phyloP scores from a whole-genome alignment of 306 rosid species.

The Castanopsis chinensis region DNA sequence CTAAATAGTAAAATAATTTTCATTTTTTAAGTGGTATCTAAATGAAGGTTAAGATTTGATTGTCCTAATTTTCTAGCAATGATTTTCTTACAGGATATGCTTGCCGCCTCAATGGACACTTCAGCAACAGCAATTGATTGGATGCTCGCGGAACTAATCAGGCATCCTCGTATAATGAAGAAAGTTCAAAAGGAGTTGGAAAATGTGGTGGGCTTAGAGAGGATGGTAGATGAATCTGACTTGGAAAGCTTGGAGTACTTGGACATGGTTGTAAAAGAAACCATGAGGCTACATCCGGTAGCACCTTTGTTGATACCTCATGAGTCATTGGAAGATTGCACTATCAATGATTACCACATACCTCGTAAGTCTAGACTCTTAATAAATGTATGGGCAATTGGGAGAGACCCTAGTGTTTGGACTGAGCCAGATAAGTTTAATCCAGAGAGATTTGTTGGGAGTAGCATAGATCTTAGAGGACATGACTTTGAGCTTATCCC shows the following conservation, averaged over 20 bases:
- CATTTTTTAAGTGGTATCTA: too few relatives aligned
- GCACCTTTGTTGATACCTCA: conserved; percentile 61
- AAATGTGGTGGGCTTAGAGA: conserved; percentile 50
- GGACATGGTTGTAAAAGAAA: conserved; percentile 58
- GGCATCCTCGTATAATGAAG: conserved; percentile 52
- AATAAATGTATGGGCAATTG: conserved; percentile 31
- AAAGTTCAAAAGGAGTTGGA: conserved; percentile 54
- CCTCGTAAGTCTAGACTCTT: conserved; percentile 36
- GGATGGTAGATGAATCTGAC: conserved; percentile 60
- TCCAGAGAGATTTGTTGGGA: conserved; percentile 30
- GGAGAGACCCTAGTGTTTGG: conserved; percentile 34
- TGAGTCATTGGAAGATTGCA: conserved; percentile 48
- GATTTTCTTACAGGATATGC: conserved; percentile 47
- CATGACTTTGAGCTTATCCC: conserved; percentile 35
- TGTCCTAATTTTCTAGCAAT: neutral
- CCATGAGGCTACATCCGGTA: conserved; percentile 56
- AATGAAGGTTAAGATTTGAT: too few relatives aligned
- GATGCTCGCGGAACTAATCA: conserved; percentile 51
- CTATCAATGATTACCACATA: conserved; percentile 42
- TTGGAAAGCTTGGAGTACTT: conserved; percentile 41
- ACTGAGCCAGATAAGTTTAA: conserved; percentile 27
- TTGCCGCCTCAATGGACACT: conserved; percentile 48
- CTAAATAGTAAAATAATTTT: too few relatives aligned
- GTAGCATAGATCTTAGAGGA: conserved; percentile 26
- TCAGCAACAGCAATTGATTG: conserved; percentile 52